These are phyloP conservation scores for Chlorella vulgaris DNA, from an alignment of 139 green algal genomes.

Conservation along the genomic window DNA sequence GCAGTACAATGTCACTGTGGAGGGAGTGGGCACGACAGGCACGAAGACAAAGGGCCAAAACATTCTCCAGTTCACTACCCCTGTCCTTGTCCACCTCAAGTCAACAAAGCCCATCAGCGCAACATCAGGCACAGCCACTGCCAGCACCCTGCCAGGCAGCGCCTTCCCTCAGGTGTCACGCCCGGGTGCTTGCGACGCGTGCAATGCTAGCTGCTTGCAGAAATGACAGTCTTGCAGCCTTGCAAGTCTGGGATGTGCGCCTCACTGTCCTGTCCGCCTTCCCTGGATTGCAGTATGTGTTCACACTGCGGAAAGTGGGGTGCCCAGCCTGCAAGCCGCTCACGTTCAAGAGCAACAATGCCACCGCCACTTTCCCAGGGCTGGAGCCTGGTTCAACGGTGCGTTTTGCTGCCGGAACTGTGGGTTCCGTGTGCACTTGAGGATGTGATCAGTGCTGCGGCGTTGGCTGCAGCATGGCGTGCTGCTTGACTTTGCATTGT, in stretches of 20 bases:
- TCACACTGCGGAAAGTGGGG: neutral
- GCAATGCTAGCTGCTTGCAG: no score
- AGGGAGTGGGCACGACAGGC: neutral
- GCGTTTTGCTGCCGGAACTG: neutral
- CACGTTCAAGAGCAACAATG: neutral
- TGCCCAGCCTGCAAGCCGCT: slow-evolving; percentile 1
- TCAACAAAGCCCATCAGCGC: neutral
- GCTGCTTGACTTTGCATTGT: neutral
- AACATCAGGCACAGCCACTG: neutral
- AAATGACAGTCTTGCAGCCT: no score
- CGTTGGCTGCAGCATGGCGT: no score
- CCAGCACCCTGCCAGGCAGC: neutral
- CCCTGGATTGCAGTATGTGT: slow-evolving; percentile 1
- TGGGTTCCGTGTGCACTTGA: neutral
- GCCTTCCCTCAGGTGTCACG: neutral
- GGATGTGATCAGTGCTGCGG: no score
- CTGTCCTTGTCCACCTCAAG: neutral
- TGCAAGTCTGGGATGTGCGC: neutral
- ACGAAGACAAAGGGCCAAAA: neutral
- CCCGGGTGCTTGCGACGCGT: neutral
- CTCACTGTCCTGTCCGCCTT: no score
- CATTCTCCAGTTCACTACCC: neutral
- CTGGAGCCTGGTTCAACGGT: neutral
- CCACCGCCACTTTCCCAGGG: neutral
- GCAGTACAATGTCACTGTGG: neutral